Conservation (phyloP, 805 yeast genomes). For the Wickerhamomyces tratensis region DNA sequence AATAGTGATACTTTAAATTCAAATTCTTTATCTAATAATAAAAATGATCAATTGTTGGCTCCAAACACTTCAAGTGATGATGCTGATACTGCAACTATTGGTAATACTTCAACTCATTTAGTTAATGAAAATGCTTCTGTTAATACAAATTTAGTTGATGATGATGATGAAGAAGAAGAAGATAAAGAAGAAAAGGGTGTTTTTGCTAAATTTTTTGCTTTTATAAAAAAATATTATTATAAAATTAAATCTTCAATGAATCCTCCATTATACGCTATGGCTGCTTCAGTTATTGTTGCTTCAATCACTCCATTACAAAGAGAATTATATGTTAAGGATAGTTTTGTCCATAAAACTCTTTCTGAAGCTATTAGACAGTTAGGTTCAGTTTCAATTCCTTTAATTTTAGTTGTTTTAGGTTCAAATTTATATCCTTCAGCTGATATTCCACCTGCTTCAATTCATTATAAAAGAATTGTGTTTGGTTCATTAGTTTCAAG, state of each 20-base stretch:
- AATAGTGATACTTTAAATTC: constrained; percentile 1
- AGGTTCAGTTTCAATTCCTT: constrained; percentile 70
- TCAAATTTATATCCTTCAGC: constrained; percentile 64
- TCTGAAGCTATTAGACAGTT: constrained; percentile 54
- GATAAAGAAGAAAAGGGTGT: too few species aligned
- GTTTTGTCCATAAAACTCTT: constrained; percentile 58
- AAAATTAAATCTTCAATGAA: constrained; percentile 44
- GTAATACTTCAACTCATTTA: too few species aligned
- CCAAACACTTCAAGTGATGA: too few species aligned
- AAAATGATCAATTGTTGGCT: constrained; percentile 3
- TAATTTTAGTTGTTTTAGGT: constrained; percentile 67
- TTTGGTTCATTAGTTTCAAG: constrained; percentile 64
- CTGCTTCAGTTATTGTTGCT: constrained; percentile 59
- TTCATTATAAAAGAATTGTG: constrained; percentile 52
- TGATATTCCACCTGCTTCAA: constrained; percentile 59
- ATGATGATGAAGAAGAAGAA: not conserved
- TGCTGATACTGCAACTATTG: too few species aligned
- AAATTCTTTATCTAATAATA: not conserved
- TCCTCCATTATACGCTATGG: constrained; percentile 80
- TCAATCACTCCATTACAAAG: constrained; percentile 49
- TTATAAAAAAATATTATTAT: constrained; percentile 1
- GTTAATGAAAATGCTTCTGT: too few species aligned
- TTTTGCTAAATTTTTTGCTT: not conserved
- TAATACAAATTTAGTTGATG: too few species aligned
- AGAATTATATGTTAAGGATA: constrained; percentile 44